Evolutionary conservation across 164 flowering plant genomes (phyloP).

Genomic region (Vitis rotundifolia): DNA sequence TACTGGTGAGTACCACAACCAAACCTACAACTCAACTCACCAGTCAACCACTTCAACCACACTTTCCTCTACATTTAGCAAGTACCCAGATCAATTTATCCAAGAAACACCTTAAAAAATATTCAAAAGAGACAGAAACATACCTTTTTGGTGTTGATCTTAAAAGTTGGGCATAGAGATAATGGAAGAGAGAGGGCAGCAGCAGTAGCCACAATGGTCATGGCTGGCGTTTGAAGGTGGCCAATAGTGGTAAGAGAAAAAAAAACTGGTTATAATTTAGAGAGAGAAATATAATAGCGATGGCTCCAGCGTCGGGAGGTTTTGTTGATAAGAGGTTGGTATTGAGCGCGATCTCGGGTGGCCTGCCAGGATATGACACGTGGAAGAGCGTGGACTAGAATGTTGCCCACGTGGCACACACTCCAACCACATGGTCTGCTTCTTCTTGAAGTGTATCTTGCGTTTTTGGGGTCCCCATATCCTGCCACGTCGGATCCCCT

Average conservation of each 20-base stretch:
- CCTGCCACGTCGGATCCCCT: constrained; percentile 8
- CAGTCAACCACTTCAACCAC: not conserved
- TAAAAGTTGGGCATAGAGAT: constrained; percentile 39
- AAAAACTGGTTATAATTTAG: not conserved
- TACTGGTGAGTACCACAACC: not conserved
- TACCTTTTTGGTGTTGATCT: constrained; percentile 56
- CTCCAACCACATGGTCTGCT: constrained; percentile 47
- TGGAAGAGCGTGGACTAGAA: constrained; percentile 35
- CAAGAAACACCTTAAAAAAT: not conserved
- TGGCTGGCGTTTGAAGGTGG: constrained; percentile 34
- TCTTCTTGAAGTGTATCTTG: no score
- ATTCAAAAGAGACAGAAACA: not conserved
- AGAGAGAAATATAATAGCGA: constrained; percentile 20
- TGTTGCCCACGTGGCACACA: constrained; percentile 41
- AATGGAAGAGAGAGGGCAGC: constrained; percentile 60
- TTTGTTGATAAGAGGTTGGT: constrained; percentile 68
- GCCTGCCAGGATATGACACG: constrained; percentile 59
- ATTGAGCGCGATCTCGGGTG: constrained; percentile 56
- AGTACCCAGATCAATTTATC: not conserved
- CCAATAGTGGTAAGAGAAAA: constrained; percentile 2
- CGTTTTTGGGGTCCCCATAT: no score
- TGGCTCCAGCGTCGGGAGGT: not conserved
- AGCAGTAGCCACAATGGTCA: constrained; percentile 58
- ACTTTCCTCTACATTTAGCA: not conserved
- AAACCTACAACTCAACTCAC: not conserved